These are phyloP conservation scores for Thinopyrum obtusiflorum DNA, from an alignment of 202 grass and related monocot genomes.

Conservation along the genomic window DNA sequence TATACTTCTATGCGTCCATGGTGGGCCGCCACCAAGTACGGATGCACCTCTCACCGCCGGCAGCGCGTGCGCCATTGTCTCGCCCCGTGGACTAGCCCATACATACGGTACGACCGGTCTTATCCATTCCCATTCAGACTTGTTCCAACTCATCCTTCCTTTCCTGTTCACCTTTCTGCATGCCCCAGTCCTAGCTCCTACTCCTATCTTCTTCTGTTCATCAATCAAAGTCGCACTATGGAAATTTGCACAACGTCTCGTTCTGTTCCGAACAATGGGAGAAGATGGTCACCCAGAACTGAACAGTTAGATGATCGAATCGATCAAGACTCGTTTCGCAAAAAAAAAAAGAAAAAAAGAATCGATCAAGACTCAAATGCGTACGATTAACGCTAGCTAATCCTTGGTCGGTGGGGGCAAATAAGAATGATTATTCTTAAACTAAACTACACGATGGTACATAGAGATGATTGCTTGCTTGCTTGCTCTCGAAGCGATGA, in stretches of 20 bases:
- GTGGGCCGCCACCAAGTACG: not conserved
- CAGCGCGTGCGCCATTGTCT: not conserved
- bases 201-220: not conserved
- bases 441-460: not conserved
- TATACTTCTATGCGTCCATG: too few relatives aligned
- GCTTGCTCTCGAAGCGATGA: slow-evolving; percentile 32
- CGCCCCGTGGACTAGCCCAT: not conserved
- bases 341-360: too few relatives aligned
- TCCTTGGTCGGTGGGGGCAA: not conserved
- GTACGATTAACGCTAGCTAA: too few relatives aligned
- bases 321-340: too few relatives aligned
- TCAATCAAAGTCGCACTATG: too few relatives aligned
- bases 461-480: slow-evolving; percentile 26
- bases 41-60: not conserved
- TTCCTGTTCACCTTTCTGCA: not conserved
- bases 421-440: not conserved
- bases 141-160: not conserved
- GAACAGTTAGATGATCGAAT: too few relatives aligned
- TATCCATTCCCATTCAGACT: not conserved
- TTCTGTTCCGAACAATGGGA: not conserved
- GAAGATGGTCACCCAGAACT: too few relatives aligned
- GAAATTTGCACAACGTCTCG: not conserved
- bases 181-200: not conserved
- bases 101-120: not conserved
- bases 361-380: too few relatives aligned